These are phyloP conservation scores for Seiridium cupressi DNA, from an alignment of 2,329 filamentous ascomycete species.

Conservation along the genomic window DNA sequence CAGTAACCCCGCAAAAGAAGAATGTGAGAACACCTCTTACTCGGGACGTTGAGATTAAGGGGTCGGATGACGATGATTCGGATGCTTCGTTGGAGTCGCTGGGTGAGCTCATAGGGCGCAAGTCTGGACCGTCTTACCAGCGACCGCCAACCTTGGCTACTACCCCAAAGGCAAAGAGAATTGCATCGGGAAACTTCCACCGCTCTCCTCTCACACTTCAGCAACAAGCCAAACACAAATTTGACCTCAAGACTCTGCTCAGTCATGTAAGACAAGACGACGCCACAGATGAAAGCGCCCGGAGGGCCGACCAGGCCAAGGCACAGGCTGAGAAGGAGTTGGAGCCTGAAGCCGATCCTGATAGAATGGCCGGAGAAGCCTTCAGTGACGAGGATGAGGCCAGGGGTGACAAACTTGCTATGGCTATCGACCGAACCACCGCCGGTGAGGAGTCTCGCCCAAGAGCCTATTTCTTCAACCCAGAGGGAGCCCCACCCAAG, in stretches of 20 bases:
- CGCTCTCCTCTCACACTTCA: slow-evolving; percentile 49
- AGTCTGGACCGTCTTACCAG: slow-evolving; percentile 16
- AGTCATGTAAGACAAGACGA: slow-evolving; percentile 58
- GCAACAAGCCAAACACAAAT: slow-evolving; percentile 51
- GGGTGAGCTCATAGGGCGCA: slow-evolving; percentile 42
- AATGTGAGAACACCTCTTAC: slow-evolving; percentile 27
- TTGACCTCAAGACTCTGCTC: slow-evolving; percentile 61
- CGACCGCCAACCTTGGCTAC: slow-evolving; percentile 17
- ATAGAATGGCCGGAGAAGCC: slow-evolving; percentile 37
- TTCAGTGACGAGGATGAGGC: slow-evolving; percentile 25
- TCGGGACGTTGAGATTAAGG: slow-evolving; percentile 60
- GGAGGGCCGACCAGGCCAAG: slow-evolving; percentile 36
- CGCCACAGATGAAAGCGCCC: slow-evolving; percentile 55
- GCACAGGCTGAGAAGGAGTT: slow-evolving; percentile 18
- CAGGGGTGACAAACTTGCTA: slow-evolving; percentile 31
- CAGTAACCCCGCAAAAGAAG: slow-evolving; percentile 23
- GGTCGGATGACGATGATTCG: slow-evolving; percentile 72
- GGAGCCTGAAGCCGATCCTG: slow-evolving; percentile 11
- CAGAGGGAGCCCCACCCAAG: slow-evolving; percentile 25
- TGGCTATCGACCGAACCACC: slow-evolving; percentile 48
- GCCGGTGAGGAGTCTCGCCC: slow-evolving; percentile 32
- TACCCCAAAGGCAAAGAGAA: slow-evolving; percentile 49
- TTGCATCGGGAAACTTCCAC: slow-evolving; percentile 33
- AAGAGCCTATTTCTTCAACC: slow-evolving; percentile 51
- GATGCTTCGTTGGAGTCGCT: slow-evolving; percentile 53